Conservation (phyloP, 2,329 filamentous ascomycete species). For the Hymenoscyphus fraxineus region DNA sequence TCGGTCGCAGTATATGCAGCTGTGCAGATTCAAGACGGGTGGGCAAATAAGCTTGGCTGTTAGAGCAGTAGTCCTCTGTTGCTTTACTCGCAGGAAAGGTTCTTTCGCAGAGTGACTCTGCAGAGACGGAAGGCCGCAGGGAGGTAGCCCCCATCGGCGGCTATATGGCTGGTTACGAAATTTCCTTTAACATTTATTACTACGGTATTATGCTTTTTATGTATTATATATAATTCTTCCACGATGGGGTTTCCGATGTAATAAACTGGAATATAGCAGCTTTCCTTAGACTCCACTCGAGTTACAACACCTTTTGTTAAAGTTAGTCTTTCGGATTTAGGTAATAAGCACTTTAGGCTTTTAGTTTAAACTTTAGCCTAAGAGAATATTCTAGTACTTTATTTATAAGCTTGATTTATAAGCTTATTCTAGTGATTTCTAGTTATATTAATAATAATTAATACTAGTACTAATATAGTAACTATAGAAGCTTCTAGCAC, state of each 20-base stretch:
- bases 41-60: neutral
- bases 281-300: neutral
- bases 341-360: too few relatives aligned
- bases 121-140: neutral
- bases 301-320: too few relatives aligned
- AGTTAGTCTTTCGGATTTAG: too few relatives aligned
- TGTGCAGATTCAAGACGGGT: neutral
- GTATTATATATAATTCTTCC: neutral
- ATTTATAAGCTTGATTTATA: too few relatives aligned
- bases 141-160: neutral
- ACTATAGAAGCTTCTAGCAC: too few relatives aligned
- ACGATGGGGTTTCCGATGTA: too few relatives aligned
- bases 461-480: too few relatives aligned
- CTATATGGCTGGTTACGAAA: neutral
- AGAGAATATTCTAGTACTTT: too few relatives aligned
- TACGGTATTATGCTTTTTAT: neutral
- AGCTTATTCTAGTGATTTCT: too few relatives aligned
- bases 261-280: too few relatives aligned
- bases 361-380: too few relatives aligned
- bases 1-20: neutral
- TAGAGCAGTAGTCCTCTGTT: neutral
- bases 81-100: neutral
- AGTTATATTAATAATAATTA: too few relatives aligned
- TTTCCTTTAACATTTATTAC: neutral
- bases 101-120: neutral